phyloP scores from a whole-genome alignment of 371 early-diverging fungal genomes.

The Mortierella sp. region DNA sequence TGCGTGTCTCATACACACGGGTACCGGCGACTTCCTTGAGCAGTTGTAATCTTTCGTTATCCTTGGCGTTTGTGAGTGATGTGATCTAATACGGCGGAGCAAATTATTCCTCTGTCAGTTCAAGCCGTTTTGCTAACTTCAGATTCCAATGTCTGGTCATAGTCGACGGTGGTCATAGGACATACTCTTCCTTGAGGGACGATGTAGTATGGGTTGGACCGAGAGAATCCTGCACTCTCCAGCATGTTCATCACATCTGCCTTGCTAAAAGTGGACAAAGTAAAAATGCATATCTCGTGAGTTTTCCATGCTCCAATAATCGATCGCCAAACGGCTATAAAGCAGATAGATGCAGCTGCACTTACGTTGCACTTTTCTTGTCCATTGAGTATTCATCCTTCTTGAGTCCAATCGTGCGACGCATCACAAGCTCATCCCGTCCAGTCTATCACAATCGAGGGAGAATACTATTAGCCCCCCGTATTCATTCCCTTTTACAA shows the following conservation, averaged over 20 bases:
- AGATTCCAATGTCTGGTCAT: not conserved
- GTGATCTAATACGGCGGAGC: conserved; percentile 70
- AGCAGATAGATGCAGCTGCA: not conserved
- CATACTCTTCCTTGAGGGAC: conserved; percentile 98
- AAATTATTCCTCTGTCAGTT: not conserved
- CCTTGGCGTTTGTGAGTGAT: conserved; percentile 94
- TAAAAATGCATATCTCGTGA: not conserved
- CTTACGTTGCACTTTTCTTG: conserved; percentile 86
- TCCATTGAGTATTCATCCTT: conserved; percentile 99
- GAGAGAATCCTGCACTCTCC: conserved; percentile 98
- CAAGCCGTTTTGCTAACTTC: not conserved
- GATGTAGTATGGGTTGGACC: conserved; percentile 98
- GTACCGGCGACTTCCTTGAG: conserved; percentile 99
- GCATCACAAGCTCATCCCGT: conserved; percentile 88
- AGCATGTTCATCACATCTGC: conserved; percentile 94
- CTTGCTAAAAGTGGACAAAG: conserved; percentile 68
- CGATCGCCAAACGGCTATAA: not conserved
- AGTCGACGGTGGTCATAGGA: not conserved
- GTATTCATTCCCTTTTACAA: not conserved
- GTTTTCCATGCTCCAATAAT: not conserved
- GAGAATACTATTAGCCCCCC: not conserved
- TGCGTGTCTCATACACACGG: conserved; percentile 96
- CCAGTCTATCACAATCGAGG: conserved; percentile 74
- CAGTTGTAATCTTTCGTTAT: conserved; percentile 90
- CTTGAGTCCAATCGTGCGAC: conserved; percentile 95